Evolutionary conservation across 345 rosid species (phyloP).

Genomic region (Eucalyptus viminalis): DNA sequence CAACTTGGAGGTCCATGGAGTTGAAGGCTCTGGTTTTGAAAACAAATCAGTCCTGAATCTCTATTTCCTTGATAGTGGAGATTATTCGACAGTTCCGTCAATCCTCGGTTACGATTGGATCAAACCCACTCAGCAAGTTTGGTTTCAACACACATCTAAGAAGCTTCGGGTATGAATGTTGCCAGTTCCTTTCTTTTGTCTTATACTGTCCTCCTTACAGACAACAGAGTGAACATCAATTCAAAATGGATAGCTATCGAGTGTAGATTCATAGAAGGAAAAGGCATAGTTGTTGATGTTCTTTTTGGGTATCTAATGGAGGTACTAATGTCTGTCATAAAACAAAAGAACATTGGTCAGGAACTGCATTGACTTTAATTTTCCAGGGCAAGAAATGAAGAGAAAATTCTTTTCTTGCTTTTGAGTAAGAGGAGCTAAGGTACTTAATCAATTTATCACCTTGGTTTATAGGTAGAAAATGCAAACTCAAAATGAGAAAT

Average conservation of each 20-base stretch:
- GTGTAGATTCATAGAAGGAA: background rate
- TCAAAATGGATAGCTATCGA: background rate
- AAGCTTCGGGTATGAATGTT: conserved; percentile 42
- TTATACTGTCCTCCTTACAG: background rate
- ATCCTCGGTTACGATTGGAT: conserved; percentile 80
- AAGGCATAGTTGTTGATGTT: background rate
- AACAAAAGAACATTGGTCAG: background rate
- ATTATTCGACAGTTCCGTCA: conserved; percentile 43
- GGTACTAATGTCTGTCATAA: background rate
- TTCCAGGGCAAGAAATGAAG: background rate
- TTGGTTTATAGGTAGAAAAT: background rate
- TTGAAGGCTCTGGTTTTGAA: conserved; percentile 47
- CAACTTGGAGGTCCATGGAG: conserved; percentile 70
- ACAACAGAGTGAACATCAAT: background rate
- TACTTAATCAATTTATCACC: background rate
- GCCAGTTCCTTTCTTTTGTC: background rate
- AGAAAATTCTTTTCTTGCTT: background rate
- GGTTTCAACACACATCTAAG: conserved; percentile 74
- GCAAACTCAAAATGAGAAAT: background rate
- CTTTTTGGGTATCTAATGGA: background rate
- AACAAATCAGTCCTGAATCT: conserved; percentile 82
- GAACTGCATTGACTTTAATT: background rate
- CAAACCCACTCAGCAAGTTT: conserved; percentile 73
- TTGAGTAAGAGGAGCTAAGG: background rate
- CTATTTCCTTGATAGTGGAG: conserved; percentile 80